Evolutionary conservation across 148 eudicot genomes (phyloP).

Genomic region (Rhododendron williamsianum): DNA sequence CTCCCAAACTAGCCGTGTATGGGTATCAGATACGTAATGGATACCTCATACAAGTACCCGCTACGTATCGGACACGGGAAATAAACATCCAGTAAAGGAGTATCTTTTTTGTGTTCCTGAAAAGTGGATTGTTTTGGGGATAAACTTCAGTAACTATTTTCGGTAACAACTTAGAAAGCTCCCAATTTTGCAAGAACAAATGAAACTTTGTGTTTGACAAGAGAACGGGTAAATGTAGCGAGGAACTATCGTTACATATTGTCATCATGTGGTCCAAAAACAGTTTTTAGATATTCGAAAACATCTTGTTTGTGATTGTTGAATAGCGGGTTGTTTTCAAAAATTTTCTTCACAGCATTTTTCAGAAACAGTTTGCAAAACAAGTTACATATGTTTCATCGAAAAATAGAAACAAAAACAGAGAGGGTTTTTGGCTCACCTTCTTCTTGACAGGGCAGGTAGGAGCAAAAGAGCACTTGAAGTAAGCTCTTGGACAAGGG

Average conservation of each 20-base stretch:
- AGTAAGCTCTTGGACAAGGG: conserved; percentile 80
- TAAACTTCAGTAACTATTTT: background rate
- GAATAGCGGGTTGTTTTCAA: background rate
- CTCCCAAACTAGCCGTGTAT: background rate
- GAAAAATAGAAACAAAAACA: background rate
- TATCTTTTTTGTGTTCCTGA: background rate
- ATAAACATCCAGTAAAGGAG: background rate
- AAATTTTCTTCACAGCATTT: background rate
- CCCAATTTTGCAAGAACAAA: background rate
- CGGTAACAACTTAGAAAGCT: background rate
- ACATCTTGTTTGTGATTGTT: background rate
- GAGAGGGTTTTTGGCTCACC: conserved; percentile 23
- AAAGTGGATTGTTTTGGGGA: background rate
- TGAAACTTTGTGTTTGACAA: background rate
- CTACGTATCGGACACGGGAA: background rate
- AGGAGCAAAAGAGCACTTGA: conserved; percentile 78
- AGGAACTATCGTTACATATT: background rate
- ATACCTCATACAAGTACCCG: background rate
- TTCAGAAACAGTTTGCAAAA: background rate
- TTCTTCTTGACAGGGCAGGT: conserved; percentile 71
- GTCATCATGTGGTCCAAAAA: background rate
- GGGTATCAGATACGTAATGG: background rate
- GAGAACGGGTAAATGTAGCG: background rate
- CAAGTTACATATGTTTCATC: background rate
- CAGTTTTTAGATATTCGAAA: background rate